These are phyloP conservation scores for Gracilaria gracilis DNA, from an alignment of 23 red algal species.

Conservation along the genomic window DNA sequence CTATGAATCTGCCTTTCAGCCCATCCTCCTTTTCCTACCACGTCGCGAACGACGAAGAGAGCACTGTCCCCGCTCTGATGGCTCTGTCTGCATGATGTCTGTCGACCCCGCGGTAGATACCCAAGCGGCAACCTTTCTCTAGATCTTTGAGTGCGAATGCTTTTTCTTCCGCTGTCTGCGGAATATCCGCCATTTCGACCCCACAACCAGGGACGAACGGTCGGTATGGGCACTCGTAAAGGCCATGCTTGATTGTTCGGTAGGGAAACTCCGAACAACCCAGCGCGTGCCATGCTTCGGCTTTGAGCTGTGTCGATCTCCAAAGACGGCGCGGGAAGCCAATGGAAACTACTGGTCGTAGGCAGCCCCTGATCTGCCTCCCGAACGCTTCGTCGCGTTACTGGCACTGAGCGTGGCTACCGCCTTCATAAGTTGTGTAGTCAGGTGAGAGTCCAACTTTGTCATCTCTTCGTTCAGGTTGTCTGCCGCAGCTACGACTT, in stretches of 20 bases:
- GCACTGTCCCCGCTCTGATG: not conserved
- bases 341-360: not conserved
- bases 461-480: not conserved
- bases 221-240: not conserved
- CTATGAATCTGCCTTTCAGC: not conserved
- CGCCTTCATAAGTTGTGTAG: not conserved
- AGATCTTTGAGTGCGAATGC: not conserved
- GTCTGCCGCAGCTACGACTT: not conserved
- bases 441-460: not conserved
- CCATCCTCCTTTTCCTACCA: conserved; percentile 1
- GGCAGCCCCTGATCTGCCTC: not conserved
- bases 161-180: not conserved
- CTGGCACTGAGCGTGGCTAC: conserved; percentile 5
- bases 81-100: not conserved
- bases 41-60: not conserved
- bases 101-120: not conserved
- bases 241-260: not conserved
- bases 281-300: conserved; percentile 4
- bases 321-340: not conserved
- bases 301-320: not conserved
- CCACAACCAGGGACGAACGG: not conserved
- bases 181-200: not conserved
- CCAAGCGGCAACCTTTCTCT: not conserved
- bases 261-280: conserved; percentile 8
- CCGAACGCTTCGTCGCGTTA: conserved; percentile 23